phyloP scores from a whole-genome alignment of 768 basidiomycete genomes.

The Calocybe gangraenosa region DNA sequence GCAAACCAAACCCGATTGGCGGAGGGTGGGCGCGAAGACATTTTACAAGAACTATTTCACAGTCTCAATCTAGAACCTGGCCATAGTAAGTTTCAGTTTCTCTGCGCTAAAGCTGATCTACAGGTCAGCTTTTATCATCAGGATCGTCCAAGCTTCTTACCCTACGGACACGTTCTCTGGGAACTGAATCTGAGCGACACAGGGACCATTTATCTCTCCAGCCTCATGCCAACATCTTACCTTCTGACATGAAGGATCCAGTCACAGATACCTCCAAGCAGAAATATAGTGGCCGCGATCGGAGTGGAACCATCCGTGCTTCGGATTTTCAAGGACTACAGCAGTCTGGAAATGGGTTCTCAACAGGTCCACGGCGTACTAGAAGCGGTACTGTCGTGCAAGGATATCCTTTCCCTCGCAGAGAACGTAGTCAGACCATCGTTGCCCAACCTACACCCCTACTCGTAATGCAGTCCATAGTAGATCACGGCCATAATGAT shows the following conservation, averaged over 20 bases:
- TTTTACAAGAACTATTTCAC: conserved; percentile 16
- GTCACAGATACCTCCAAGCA: not conserved
- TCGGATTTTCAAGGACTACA: conserved; percentile 32
- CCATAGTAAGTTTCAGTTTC: conserved; percentile 5
- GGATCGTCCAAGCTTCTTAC: conserved; percentile 1
- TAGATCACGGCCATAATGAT: conserved; percentile 5
- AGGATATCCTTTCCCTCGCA: conserved; percentile 11
- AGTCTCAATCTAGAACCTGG: conserved; percentile 14
- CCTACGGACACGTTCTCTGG: conserved; percentile 13
- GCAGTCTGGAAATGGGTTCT: conserved; percentile 5
- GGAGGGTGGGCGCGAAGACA: not conserved
- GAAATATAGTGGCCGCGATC: conserved; percentile 23
- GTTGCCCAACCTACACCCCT: conserved; percentile 12
- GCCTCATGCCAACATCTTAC: conserved; percentile 14
- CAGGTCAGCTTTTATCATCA: no score
- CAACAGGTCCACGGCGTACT: conserved; percentile 32
- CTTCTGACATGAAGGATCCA: conserved; percentile 2
- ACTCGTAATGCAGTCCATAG: conserved; percentile 6
- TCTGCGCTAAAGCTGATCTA: not conserved
- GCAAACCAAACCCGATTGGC: not conserved
- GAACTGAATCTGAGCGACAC: conserved; percentile 3
- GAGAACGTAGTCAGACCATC: conserved; percentile 21
- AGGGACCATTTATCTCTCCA: conserved; percentile 6
- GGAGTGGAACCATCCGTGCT: conserved; percentile 48
- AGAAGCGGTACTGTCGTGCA: conserved; percentile 46